phyloP scores from a whole-genome alignment of 192 early-diverging fungal genomes.

The Phycomyces blakesleeanus region DNA sequence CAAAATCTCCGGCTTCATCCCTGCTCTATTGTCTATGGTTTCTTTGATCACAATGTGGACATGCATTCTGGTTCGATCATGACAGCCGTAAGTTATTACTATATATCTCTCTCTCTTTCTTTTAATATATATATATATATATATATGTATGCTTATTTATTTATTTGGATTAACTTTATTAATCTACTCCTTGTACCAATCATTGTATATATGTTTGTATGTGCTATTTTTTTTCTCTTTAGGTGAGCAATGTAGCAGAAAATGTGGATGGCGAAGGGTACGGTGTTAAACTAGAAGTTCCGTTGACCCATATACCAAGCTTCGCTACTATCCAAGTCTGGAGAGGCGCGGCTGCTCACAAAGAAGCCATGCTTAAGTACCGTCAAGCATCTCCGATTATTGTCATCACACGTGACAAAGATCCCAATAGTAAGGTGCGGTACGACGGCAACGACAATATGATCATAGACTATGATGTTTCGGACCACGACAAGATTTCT shows the following conservation, averaged over 20 bases:
- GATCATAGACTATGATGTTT: constrained; percentile 48
- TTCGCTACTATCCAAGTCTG: constrained; percentile 46
- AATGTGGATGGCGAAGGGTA: constrained; percentile 60
- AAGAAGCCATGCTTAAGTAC: constrained; percentile 45
- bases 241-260: constrained; percentile 46
- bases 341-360: constrained; percentile 46
- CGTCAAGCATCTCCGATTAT: constrained; percentile 48
- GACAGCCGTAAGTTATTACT: constrained; percentile 50
- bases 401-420: constrained; percentile 61
- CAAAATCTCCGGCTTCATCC: constrained; percentile 65
- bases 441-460: constrained; percentile 41
- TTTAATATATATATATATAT: no score
- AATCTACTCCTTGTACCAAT: no score
- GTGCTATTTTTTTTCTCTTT: no score
- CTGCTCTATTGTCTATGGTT: constrained; percentile 53
- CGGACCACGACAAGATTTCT: constrained; percentile 49
- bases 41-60: constrained; percentile 54
- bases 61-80: constrained; percentile 58
- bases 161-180: no score
- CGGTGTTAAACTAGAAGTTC: constrained; percentile 65
- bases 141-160: no score
- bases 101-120: not conserved
- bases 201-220: no score
- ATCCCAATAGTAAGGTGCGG: constrained; percentile 42
- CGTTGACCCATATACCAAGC: constrained; percentile 48